phyloP scores from a whole-genome alignment of 176 grass and related monocot genomes.

The Zoysia japonica region DNA sequence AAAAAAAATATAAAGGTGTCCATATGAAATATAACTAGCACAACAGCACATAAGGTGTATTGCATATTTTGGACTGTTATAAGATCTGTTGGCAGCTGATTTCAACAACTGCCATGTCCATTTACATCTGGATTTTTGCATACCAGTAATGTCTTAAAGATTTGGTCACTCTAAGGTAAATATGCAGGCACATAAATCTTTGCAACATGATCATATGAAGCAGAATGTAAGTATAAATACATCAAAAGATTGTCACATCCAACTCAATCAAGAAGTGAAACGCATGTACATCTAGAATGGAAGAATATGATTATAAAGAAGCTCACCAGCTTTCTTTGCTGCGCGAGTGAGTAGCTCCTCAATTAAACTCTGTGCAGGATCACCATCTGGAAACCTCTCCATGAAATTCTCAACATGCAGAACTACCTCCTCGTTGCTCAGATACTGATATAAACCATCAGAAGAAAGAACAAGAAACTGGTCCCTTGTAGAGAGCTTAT shows the following conservation, averaged over 20 bases:
- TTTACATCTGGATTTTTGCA: background rate
- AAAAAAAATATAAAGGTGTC: background rate
- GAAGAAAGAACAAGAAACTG: conserved; percentile 93
- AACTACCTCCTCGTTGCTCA: conserved; percentile 92
- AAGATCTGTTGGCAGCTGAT: background rate
- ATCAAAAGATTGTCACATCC: background rate
- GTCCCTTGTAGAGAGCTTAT: conserved; percentile 64
- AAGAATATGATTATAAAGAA: conserved; percentile 23
- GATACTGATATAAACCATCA: conserved; percentile 89
- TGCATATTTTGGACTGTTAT: conserved; percentile 6
- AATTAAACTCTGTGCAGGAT: conserved; percentile 94
- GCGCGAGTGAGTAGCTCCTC: conserved; percentile 86
- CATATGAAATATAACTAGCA: background rate
- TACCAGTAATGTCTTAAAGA: background rate
- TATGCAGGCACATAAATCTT: conserved; percentile 19
- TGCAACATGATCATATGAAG: background rate
- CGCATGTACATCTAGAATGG: background rate
- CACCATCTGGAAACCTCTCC: conserved; percentile 86
- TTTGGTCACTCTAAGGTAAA: background rate
- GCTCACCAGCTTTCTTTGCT: conserved; percentile 85
- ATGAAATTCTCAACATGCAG: conserved; percentile 91
- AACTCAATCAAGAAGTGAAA: conserved; percentile 29
- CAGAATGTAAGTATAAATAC: background rate
- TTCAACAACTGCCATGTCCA: background rate
- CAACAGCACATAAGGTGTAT: background rate